Evolutionary conservation across 345 rosid genomes (phyloP).

Genomic region (Salix exigua): DNA sequence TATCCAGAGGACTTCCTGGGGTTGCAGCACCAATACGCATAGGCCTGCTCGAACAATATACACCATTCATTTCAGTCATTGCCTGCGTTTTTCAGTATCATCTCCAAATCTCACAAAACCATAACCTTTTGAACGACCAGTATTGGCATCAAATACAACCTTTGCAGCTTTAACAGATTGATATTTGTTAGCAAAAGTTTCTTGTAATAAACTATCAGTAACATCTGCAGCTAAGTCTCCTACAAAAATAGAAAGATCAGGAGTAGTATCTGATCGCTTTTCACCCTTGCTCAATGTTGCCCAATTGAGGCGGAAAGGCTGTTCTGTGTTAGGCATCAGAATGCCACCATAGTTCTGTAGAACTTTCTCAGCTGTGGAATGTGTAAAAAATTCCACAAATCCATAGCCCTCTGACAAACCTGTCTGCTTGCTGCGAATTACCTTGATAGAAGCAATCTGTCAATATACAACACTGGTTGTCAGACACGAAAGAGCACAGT

Average conservation of each 20-base stretch:
- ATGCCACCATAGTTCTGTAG: conserved; percentile 58
- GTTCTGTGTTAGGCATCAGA: conserved; percentile 76
- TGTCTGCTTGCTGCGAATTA: conserved; percentile 88
- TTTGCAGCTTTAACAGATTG: conserved; percentile 88
- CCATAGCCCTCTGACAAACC: conserved; percentile 93
- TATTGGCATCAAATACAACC: conserved; percentile 84
- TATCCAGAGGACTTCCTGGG: conserved; percentile 75
- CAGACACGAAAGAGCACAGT: neutral
- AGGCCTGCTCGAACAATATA: conserved; percentile 81
- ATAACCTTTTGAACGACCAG: conserved; percentile 95
- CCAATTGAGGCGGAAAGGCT: conserved; percentile 95
- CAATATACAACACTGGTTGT: neutral
- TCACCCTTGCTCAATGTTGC: conserved; percentile 89
- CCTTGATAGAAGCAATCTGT: conserved; percentile 82
- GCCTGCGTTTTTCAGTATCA: conserved; percentile 72
- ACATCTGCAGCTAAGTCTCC: conserved; percentile 96
- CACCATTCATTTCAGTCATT: conserved; percentile 93
- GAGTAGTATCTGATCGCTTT: conserved; percentile 82
- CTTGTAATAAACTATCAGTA: conserved; percentile 65
- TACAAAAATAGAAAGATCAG: conserved; percentile 89
- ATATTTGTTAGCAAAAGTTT: conserved; percentile 67
- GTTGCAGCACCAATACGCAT: conserved; percentile 98
- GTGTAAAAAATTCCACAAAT: conserved; percentile 80
- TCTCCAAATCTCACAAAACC: conserved; percentile 99
- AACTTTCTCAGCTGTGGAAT: conserved; percentile 82